phyloP scores from a whole-genome alignment of 164 flowering plant species.

The Akebia trifoliata region DNA sequence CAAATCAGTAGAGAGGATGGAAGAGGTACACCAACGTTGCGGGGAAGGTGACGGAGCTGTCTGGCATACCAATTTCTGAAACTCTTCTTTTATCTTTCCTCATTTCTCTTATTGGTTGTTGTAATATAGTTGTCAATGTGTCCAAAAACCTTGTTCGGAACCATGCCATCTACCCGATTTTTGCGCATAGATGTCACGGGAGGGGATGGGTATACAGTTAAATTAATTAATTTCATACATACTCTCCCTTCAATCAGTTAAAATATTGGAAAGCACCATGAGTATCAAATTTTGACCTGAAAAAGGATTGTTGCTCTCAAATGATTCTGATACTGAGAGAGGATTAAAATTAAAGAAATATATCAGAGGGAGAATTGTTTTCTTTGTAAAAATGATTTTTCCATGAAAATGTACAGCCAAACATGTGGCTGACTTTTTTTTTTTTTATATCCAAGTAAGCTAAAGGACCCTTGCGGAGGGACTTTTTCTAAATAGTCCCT shows the following conservation, averaged over 20 bases:
- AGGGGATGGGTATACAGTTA: neutral
- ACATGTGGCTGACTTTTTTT: too few relatives aligned
- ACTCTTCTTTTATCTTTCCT: neutral
- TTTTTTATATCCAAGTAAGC: too few relatives aligned
- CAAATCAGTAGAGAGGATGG: constrained; percentile 83
- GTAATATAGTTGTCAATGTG: constrained; percentile 26
- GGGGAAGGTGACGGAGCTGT: constrained; percentile 85
- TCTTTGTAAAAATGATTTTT: too few relatives aligned
- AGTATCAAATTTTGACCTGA: neutral
- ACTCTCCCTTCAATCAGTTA: neutral
- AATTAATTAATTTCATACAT: neutral
- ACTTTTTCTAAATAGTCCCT: too few relatives aligned
- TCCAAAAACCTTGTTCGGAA: neutral
- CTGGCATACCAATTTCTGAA: constrained; percentile 67
- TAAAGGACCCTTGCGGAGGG: too few relatives aligned
- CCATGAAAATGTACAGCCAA: too few relatives aligned
- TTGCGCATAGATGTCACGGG: constrained; percentile 31
- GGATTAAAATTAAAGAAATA: too few relatives aligned
- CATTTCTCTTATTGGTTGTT: neutral
- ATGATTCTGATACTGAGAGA: too few relatives aligned
- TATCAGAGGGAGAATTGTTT: too few relatives aligned
- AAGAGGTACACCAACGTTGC: constrained; percentile 72
- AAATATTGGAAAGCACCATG: neutral
- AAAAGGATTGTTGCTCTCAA: too few relatives aligned
- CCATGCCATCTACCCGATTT: constrained; percentile 30